phyloP scores from a whole-genome alignment of 305 asterid genomes.

The Coffea humblotiana region DNA sequence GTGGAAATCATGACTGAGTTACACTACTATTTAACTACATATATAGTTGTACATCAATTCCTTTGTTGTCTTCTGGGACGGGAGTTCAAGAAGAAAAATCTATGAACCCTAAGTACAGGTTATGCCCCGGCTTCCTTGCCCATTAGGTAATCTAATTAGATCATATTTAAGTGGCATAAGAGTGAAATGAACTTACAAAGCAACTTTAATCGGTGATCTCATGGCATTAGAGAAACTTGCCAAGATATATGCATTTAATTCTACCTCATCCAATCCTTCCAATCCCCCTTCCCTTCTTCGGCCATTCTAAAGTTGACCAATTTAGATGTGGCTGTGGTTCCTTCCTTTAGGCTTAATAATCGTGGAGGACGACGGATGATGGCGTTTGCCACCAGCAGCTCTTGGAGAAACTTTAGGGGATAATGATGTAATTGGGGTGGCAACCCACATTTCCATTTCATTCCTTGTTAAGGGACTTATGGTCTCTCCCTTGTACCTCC shows the following conservation, averaged over 20 bases:
- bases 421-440: too few species aligned
- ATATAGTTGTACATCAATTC: background rate
- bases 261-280: background rate
- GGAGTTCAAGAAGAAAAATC: background rate
- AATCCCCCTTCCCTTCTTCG: background rate
- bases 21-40: background rate
- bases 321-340: background rate
- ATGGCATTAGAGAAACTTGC: background rate
- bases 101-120: background rate
- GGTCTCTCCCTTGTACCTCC: too few species aligned
- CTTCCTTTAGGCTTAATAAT: background rate
- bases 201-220: background rate
- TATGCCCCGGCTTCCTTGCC: background rate
- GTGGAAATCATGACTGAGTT: background rate
- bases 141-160: background rate
- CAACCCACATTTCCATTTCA: too few species aligned
- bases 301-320: background rate
- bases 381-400: too few species aligned
- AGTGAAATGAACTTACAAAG: background rate
- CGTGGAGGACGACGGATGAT: too few species aligned
- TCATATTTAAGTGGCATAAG: background rate
- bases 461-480: too few species aligned
- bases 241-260: background rate
- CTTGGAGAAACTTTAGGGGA: too few species aligned
- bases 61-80: too few species aligned